Evolutionary conservation across 768 basidiomycete genomes (phyloP).

Genomic region (Lactarius deliciosus): DNA sequence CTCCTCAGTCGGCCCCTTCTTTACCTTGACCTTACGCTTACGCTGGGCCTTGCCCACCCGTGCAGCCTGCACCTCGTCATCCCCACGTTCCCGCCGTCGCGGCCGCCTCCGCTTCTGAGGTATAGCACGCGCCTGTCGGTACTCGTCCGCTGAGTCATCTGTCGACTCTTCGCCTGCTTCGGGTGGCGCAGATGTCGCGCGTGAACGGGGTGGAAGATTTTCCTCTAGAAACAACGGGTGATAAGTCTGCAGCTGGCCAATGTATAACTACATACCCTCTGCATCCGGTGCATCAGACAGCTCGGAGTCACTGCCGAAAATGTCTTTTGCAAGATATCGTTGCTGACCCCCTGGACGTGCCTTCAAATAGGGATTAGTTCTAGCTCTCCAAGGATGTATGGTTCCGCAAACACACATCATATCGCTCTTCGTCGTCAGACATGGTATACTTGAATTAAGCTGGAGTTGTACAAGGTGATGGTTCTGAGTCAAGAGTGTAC

Average conservation of each 20-base stretch:
- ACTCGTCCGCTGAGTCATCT: conserved; percentile 53
- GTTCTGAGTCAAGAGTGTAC: background rate
- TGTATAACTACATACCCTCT: conserved; percentile 12
- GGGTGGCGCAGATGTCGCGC: conserved; percentile 33
- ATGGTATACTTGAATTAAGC: conserved; percentile 3
- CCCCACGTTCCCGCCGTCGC: conserved; percentile 29
- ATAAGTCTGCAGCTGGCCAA: background rate
- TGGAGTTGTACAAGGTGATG: conserved; percentile 1
- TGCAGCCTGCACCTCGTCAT: conserved; percentile 35
- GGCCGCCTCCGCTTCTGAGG: conserved; percentile 34
- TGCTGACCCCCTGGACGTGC: conserved; percentile 18
- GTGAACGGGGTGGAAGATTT: conserved; percentile 43
- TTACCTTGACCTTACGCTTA: conserved; percentile 37
- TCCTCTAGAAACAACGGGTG: conserved; percentile 32
- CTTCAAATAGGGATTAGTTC: conserved; percentile 4
- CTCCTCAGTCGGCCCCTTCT: conserved; percentile 49
- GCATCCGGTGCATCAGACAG: conserved; percentile 25
- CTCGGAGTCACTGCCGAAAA: conserved; percentile 27
- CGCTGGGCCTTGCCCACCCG: conserved; percentile 54
- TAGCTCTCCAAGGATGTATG: background rate
- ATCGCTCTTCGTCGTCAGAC: conserved; percentile 26
- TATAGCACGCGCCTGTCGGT: conserved; percentile 39
- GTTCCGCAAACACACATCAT: conserved; percentile 1
- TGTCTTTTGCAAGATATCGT: conserved; percentile 26
- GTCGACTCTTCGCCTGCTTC: conserved; percentile 42